Percentiles rank a stretch among this genome's conserved stretches.
Evolutionary conservation across 306 rosid species (phyloP).

Genomic region (Castanospermum australe): DNA sequence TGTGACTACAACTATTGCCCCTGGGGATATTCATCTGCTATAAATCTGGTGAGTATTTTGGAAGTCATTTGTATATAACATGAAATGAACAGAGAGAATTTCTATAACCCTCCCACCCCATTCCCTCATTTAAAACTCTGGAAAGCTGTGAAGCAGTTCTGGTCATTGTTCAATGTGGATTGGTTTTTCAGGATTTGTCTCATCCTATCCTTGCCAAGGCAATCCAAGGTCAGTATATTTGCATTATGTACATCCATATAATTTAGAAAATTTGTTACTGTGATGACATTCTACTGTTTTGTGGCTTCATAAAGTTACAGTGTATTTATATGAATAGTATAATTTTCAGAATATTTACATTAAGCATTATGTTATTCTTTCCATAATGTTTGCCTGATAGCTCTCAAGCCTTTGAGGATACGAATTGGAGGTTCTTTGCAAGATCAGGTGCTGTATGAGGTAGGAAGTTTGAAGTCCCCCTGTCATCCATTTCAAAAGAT

Average conservation of each 20-base stretch:
- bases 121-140: constrained; percentile 1
- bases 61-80: not conserved
- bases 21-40: constrained; percentile 75
- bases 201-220: constrained; percentile 77
- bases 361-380: constrained; percentile 28
- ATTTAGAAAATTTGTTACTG: not conserved
- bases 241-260: not conserved
- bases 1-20: constrained; percentile 86
- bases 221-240: constrained; percentile 63
- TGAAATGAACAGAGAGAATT: not conserved
- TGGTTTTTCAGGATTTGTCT: constrained; percentile 78
- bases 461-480: constrained; percentile 60
- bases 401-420: constrained; percentile 84
- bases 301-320: not conserved
- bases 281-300: not conserved
- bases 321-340: not conserved
- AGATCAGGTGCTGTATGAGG: constrained; percentile 81
- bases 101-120: not conserved
- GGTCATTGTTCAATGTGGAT: constrained; percentile 30
- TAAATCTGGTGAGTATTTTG: constrained; percentile 61
- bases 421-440: constrained; percentile 96
- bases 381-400: constrained; percentile 50
- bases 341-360: constrained; percentile 14
- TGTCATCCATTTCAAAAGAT: constrained; percentile 80
- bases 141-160: constrained; percentile 12